Conservation (phyloP, 2,329 filamentous ascomycete genomes). For the Cytospora mali region DNA sequence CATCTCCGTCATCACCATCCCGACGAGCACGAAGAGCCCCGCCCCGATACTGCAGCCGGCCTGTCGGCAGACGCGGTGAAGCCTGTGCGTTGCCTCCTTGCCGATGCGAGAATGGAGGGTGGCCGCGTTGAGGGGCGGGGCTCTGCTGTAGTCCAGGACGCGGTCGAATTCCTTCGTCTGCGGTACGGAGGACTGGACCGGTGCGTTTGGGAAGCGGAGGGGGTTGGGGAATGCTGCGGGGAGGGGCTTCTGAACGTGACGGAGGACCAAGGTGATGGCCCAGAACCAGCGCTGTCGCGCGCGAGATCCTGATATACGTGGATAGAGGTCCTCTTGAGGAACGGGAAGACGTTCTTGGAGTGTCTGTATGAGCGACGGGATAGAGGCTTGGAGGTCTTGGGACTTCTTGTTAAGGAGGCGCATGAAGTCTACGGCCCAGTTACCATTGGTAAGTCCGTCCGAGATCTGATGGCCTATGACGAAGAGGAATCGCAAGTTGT, state of each 20-base stretch:
- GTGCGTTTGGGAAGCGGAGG: constrained; percentile 26
- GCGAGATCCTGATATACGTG: constrained; percentile 27
- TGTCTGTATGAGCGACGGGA: constrained; percentile 25
- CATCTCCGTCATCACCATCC: constrained; percentile 33
- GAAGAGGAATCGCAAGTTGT: constrained; percentile 30
- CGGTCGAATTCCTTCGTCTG: constrained; percentile 27
- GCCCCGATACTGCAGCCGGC: constrained; percentile 33
- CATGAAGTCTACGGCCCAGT: constrained; percentile 31
- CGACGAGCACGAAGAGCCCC: constrained; percentile 31
- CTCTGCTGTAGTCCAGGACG: constrained; percentile 31
- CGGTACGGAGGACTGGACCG: constrained; percentile 17
- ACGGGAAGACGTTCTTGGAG: constrained; percentile 30
- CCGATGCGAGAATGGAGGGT: constrained; percentile 21
- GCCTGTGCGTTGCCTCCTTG: constrained; percentile 26
- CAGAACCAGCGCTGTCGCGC: constrained; percentile 34
- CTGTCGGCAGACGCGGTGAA: constrained; percentile 31
- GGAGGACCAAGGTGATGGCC: constrained; percentile 32
- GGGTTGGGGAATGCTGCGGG: constrained; percentile 33
- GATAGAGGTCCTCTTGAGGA: constrained; percentile 33
- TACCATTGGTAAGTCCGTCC: constrained; percentile 31
- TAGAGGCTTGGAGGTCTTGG: constrained; percentile 23
- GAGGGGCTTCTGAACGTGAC: constrained; percentile 31
- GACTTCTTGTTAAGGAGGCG: constrained; percentile 30
- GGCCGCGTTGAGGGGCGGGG: constrained; percentile 32
- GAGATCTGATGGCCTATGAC: constrained; percentile 33